phyloP scores from a whole-genome alignment of 2,329 filamentous ascomycete genomes.

The Fusarium guadeloupense region DNA sequence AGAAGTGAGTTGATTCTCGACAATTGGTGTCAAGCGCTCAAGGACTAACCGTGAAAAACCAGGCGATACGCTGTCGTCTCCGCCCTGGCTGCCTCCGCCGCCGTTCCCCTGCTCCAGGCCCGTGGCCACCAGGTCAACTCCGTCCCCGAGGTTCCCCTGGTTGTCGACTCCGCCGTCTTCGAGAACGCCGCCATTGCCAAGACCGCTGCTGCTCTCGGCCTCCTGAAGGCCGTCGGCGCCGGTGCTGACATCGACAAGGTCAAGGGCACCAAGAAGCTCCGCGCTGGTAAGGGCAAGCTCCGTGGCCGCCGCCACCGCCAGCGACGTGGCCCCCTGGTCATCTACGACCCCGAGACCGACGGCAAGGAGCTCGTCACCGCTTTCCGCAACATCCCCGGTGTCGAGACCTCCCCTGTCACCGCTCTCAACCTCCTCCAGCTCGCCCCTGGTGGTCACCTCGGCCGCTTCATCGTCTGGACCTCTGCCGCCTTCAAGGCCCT shows the following conservation, averaged over 20 bases:
- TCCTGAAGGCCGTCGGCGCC: constrained; percentile 92
- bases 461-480: constrained; percentile 99
- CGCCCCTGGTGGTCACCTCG: constrained; percentile 97
- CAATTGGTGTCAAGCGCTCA: not conserved
- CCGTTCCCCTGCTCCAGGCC: constrained; percentile 92
- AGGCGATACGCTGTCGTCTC: constrained; percentile 98
- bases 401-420: constrained; percentile 95
- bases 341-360: constrained; percentile 96
- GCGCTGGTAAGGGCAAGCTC: constrained; percentile 98
- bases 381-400: constrained; percentile 99
- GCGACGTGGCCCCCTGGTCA: constrained; percentile 95
- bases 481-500: constrained; percentile 96
- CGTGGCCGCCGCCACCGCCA: constrained; percentile 96
- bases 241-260: constrained; percentile 94
- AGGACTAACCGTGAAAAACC: constrained; percentile 41
- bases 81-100: constrained; percentile 94
- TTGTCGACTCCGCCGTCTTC: constrained; percentile 91
- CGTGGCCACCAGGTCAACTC: constrained; percentile 94
- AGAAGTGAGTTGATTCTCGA: constrained; percentile 73
- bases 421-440: constrained; percentile 98
- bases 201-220: constrained; percentile 85
- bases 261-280: constrained; percentile 94
- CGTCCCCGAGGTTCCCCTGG: constrained; percentile 96
- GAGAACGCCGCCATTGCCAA: constrained; percentile 81
- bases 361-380: constrained; percentile 92